Conservation (phyloP, 768 basidiomycete genomes). For the Pleurotus tuoliensis region DNA sequence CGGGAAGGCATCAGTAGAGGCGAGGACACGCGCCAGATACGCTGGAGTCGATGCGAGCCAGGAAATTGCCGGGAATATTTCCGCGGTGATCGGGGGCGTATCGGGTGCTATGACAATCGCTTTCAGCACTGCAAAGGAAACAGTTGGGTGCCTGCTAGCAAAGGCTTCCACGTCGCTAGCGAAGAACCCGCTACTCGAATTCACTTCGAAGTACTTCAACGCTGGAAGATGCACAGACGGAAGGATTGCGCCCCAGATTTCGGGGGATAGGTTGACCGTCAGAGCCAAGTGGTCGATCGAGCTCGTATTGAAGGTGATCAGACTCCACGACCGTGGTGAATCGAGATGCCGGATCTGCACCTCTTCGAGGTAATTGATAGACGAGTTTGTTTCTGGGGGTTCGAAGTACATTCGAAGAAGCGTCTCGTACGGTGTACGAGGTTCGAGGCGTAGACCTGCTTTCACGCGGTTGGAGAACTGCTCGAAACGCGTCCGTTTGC, state of each 20-base stretch:
- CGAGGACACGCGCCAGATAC: constrained; percentile 2
- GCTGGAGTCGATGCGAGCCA: constrained; percentile 2
- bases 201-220: constrained; percentile 1
- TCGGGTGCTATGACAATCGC: background rate
- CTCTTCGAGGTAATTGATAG: background rate
- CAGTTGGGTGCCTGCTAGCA: background rate
- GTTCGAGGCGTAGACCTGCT: background rate
- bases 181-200: constrained; percentile 1
- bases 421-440: constrained; percentile 5
- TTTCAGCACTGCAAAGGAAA: background rate
- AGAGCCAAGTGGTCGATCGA: constrained; percentile 4
- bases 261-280: constrained; percentile 3
- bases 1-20: background rate
- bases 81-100: background rate
- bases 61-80: background rate
- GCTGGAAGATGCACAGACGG: background rate
- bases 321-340: background rate
- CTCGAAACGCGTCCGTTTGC: background rate
- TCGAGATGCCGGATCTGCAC: background rate
- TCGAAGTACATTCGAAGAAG: constrained; percentile 6
- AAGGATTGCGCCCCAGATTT: background rate
- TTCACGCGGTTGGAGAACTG: background rate
- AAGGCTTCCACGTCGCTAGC: constrained; percentile 6
- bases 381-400: background rate
- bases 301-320: constrained; percentile 1